These are phyloP conservation scores for Glebionis coronaria DNA, from an alignment of 129 eudicot genomes.

Conservation along the genomic window DNA sequence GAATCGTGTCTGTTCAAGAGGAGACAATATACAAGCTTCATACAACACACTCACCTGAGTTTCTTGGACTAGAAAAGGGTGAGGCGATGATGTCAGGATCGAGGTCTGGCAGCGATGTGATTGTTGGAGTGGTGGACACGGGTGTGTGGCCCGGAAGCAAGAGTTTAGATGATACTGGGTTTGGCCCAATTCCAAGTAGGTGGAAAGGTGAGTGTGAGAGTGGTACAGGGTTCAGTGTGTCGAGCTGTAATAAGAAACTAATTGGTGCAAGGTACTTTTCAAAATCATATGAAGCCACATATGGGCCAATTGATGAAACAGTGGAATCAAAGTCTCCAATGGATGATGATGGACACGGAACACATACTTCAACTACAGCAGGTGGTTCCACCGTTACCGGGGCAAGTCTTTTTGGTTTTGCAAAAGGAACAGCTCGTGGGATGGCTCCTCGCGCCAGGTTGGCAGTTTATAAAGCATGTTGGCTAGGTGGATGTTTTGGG, in stretches of 20 bases:
- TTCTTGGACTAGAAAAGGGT: conserved; percentile 46
- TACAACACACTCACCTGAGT: conserved; percentile 66
- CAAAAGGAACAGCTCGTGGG: conserved; percentile 67
- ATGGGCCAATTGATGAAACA: conserved; percentile 54
- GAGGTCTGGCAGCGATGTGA: conserved; percentile 37
- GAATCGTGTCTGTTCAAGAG: conserved; percentile 50
- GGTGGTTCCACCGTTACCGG: conserved; percentile 52
- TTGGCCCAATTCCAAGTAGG: conserved; percentile 51
- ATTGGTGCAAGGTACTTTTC: conserved; percentile 69
- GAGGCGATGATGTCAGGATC: conserved; percentile 32
- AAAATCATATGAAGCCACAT: conserved; percentile 55
- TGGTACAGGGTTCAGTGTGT: conserved; percentile 34
- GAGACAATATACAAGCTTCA: conserved; percentile 53
- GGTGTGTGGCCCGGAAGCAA: conserved; percentile 73
- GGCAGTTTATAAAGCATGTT: conserved; percentile 65
- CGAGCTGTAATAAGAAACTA: conserved; percentile 58
- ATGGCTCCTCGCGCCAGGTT: conserved; percentile 62
- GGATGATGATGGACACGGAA: conserved; percentile 79
- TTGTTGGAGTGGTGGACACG: conserved; percentile 71
- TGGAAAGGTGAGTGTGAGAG: conserved; percentile 71
- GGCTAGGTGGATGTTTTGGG: conserved; percentile 64
- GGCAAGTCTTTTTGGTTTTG: conserved; percentile 65
- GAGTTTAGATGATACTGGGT: conserved; percentile 47
- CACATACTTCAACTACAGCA: conserved; percentile 76
- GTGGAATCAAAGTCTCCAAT: conserved; percentile 57